These are phyloP conservation scores for Fusarium gaditjirri DNA, from an alignment of 2,329 filamentous ascomycete genomes.

Conservation along the genomic window DNA sequence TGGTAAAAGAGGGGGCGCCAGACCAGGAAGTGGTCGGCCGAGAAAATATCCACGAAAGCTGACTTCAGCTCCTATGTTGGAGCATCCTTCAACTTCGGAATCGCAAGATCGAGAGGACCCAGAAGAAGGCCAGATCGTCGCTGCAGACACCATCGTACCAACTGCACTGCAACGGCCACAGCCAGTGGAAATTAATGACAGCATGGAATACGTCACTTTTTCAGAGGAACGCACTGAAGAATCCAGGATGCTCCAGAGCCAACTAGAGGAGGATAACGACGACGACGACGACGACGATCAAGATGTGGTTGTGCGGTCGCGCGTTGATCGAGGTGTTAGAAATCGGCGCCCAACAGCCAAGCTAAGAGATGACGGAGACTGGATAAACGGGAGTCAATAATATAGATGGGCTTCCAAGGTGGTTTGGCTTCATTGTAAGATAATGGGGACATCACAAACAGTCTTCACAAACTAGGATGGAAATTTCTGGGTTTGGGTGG, in stretches of 20 bases:
- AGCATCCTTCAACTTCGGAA: slow-evolving; percentile 3
- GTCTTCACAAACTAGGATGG: slow-evolving; percentile 10
- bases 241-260: slow-evolving; percentile 18
- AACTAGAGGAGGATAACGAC: slow-evolving; percentile 43
- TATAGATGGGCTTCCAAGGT: not conserved
- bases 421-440: slow-evolving; percentile 8
- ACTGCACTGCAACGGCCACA: not conserved
- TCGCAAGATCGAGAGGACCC: slow-evolving; percentile 15
- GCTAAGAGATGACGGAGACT: slow-evolving; percentile 48
- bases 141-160: slow-evolving; percentile 23
- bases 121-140: slow-evolving; percentile 25
- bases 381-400: slow-evolving; percentile 26
- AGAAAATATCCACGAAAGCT: slow-evolving; percentile 51
- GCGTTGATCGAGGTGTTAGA: slow-evolving; percentile 42
- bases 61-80: not conserved
- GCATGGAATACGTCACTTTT: slow-evolving; percentile 46
- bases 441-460: slow-evolving; percentile 4
- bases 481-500: slow-evolving; percentile 10
- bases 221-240: slow-evolving; percentile 44
- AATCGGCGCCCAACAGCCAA: slow-evolving; percentile 51
- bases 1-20: slow-evolving; percentile 52
- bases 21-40: slow-evolving; percentile 53
- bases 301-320: slow-evolving; percentile 46
- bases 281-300: slow-evolving; percentile 48
- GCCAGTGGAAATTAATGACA: slow-evolving; percentile 15